Evolutionary conservation across 768 basidiomycete species (phyloP), one percentile per base, ranked within the genome.

Genomic region (Pisolithus microcarpus): DNA sequence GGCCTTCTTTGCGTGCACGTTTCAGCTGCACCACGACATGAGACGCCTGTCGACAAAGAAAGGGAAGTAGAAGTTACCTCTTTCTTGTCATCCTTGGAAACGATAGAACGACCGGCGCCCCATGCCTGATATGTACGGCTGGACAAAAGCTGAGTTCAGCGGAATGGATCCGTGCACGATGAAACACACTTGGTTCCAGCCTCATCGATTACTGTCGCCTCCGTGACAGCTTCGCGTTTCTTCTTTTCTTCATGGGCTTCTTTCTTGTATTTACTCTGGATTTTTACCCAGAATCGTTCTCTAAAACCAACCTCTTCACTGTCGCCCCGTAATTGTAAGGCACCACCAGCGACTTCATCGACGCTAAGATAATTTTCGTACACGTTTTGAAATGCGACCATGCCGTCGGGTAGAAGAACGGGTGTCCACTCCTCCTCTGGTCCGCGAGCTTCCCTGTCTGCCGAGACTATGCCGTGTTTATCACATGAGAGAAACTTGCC

Each of bases 341-440:
- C 67, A 1, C 91, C 91, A 19, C 92, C 91, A 7, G 91, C 91
- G 26, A 87, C 82, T 60, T 93, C 89, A 58, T 95, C 92, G 39
- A 94, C 72, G 47, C 81, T 68, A 40, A 96, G 77, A 66, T 89
- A 93, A 62, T 85, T 94, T 63, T 92, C 90, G 61, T 94, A 93
- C 9, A 89, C 75, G 66, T 85, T 91, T 81, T 84, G 83, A 63
- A 93, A 86, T 7, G 88, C 86, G 44, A 87, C 81, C 85, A 91
- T 89, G 38, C 88, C 89, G 52, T 87, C 88, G 9, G 87, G 81
- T 23, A 89, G 67, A 50, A 92, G 72, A 23, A 91, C 78, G 15
- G 91, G 86, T 3, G 86, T 87, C 89, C 91, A 96, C 67, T 94
- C 92, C 66, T 96, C 92, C 66, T 95, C 90, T 4, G 89, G 87